Evolutionary conservation across 2,329 filamentous ascomycete species (phyloP), one percentile per base, ranked within the genome.

Genomic region (Pseudopithomyces maydicus): DNA sequence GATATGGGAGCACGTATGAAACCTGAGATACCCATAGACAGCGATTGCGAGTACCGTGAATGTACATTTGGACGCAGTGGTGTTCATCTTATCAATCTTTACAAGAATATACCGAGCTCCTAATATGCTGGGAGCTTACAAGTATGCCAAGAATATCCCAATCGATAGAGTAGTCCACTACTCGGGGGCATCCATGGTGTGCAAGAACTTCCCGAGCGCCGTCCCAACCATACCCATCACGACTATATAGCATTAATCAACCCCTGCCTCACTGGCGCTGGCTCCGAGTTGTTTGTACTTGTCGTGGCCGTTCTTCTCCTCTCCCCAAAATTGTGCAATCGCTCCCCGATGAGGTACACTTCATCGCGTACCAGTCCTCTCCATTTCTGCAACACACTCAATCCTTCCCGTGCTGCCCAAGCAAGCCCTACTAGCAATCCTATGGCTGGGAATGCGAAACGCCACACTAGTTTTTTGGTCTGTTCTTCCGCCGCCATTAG

Each of bases 301-400:
- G 44, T 45, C 26, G 33, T n/a, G 1, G 39, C 26, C 51, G 44
- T 36, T 26, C 53, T 56, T 56, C 60, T 71, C 60, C 57, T 78
- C 71, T 90, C 88, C 2, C 92, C 91, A 77, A 97, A 96, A 75
- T 99, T 99, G 78, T 99, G 96, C 69, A 99, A 78, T 57, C 93
- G 81, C 79, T 99, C 94, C 2, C 95, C 95, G 70, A 98, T 95
- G 43, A 99, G 80, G 74, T 99, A 99, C 0, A 96, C 93, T 77
- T 99, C 96, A 74, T 99, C 96, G 38, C 92, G 83, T 45, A 99
- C 92, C 56, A 89, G 86, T 55, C 88, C 82, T 67, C 90, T 87
- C 93, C 94, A 98, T 19, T 86, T 80, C 45, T 85, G 84, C 50
- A 95, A 84, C 51, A 91, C 84, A 44, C 83, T 77, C 1, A 79